Base-by-base conservation (phyloP, 306 rosid species). In the Prunus dulcis region DNA sequence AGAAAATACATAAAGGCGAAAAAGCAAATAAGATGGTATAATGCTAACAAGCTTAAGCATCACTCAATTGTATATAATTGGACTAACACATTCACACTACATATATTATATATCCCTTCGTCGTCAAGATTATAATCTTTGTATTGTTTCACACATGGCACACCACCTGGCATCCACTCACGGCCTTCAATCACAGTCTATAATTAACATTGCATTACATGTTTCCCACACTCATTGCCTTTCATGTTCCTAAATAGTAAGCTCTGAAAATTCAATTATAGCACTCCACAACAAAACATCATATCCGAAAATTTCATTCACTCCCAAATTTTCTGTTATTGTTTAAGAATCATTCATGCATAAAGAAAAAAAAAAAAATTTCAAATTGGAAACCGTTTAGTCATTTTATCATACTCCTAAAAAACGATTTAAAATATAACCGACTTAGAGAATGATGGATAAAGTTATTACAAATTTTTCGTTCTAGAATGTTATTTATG, bases 51-150 rank as follows among this genome's bases (percentile, higher is more conserved):
- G 12, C 77, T 73, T 73, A 18, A 13, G 68, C 43, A 18, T 60
- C 43, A 73, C 77, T 73, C 69, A 43, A 43, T 14, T 34, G 9
- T 58, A 60, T 15, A 17, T 72, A 58, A 71, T 72, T 72, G 67
- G 38, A 41, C 25, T 57, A 73, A 60, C 77, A 73, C 52, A 15
- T 23, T 23, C 74, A 70, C 62, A 70, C 19, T 32, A 20, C 8
- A 52, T 56, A 3, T 19, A 5, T 12, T n/a, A 9, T 19, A 4
- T 12, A 25, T 73, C 60, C 47, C 60, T 73, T 73, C 28, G 11
- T 46, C 22, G 47, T 19, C n/a, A 73, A 73, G 58, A 15, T 61
- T 27, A 73, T 17, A 57, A 23, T 25, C 19, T 6, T 12, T 6
- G 6, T 12, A 14, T 60, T 28, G 30, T 28, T 15, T 65, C 67